Evolutionary conservation across 2,329 filamentous ascomycete species (phyloP), one percentile per base, ranked within the genome.

Genomic region (Zymoseptoria passerinii): DNA sequence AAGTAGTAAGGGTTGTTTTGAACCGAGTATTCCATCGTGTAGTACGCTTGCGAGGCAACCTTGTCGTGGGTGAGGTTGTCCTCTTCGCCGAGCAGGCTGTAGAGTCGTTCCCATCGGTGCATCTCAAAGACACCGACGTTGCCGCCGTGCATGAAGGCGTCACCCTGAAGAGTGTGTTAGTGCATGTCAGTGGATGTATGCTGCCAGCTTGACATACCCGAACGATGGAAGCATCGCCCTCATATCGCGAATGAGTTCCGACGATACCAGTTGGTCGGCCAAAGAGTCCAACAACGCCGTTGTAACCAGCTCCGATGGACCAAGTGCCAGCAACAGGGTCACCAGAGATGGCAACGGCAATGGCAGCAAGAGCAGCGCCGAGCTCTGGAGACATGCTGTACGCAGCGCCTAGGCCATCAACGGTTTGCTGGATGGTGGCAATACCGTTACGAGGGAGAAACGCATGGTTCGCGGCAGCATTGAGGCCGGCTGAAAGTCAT

Each of bases 361-460:
- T 60, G 28, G 54, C 63, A 1, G 63, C 56, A 6, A 64, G 35
- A 7, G 53, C 20, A 28, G 54, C 29, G 8, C 58, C 48, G 4
- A 65, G 54, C 10, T 65, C 63, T 10, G 61, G 53, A 23, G 66
- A 67, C 70, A 73, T 73, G 54, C 67, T 61, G 61, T 65, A 65
- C 16, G 61, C 61, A 1, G 40, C 52, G 10, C 50, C 54, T 7
- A 65, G 56, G 5, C 63, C 61, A 20, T 58, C 56, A 20, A 58
- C 48, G 2, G 61, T 67, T 28, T 70, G 61, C 13, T 59, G 48
- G 23, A 67, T 65, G n/a, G 66, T 69, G 4, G 62, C 66, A 28
- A 67, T 59, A 27, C 68, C 69, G 29, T 68, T 68, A 48, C 56
- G 40, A 5, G 68, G 67, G 2, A 71, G 54, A 54, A 68, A 70